Conservation (phyloP, 768 basidiomycete genomes). For the Tulasnella sp. region DNA sequence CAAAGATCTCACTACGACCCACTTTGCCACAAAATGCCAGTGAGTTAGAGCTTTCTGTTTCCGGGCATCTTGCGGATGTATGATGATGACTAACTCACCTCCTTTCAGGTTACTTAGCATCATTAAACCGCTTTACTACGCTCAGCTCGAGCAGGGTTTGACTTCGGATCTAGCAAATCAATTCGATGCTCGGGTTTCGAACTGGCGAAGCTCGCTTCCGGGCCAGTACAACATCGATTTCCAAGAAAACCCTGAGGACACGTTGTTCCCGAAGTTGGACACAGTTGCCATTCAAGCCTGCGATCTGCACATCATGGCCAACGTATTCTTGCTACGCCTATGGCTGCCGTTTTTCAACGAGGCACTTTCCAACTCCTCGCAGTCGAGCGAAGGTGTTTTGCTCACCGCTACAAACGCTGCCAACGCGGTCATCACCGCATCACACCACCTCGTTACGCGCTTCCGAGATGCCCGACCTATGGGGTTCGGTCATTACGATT, state of each 20-base stretch:
- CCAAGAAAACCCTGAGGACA: conserved; percentile 33
- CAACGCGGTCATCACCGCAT: conserved; percentile 49
- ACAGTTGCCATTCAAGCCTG: conserved; percentile 49
- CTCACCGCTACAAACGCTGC: conserved; percentile 61
- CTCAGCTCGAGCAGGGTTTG: conserved; percentile 31
- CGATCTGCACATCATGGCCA: conserved; percentile 57
- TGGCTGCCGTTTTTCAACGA: conserved; percentile 63
- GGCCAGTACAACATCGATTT: conserved; percentile 44
- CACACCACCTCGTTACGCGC: conserved; percentile 34
- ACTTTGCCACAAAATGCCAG: conserved; percentile 59
- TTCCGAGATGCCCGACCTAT: conserved; percentile 43
- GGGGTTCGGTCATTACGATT: conserved; percentile 49
- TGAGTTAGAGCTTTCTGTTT: conserved; percentile 40
- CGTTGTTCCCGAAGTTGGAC: conserved; percentile 33
- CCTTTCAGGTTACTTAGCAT: conserved; percentile 44
- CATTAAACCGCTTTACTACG: conserved; percentile 43
- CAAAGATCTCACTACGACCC: conserved; percentile 38
- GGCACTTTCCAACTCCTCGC: conserved; percentile 8
- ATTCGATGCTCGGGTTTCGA: conserved; percentile 54
- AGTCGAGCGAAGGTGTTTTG: not conserved
- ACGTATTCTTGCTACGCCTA: conserved; percentile 57
- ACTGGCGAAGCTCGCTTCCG: conserved; percentile 53
- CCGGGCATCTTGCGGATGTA: too few species aligned
- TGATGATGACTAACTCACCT: not conserved
- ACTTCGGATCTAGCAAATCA: conserved; percentile 60